Base-by-base conservation (phyloP, 2,329 filamentous ascomycete genomes). In the Aureobasidium mangrovei region DNA sequence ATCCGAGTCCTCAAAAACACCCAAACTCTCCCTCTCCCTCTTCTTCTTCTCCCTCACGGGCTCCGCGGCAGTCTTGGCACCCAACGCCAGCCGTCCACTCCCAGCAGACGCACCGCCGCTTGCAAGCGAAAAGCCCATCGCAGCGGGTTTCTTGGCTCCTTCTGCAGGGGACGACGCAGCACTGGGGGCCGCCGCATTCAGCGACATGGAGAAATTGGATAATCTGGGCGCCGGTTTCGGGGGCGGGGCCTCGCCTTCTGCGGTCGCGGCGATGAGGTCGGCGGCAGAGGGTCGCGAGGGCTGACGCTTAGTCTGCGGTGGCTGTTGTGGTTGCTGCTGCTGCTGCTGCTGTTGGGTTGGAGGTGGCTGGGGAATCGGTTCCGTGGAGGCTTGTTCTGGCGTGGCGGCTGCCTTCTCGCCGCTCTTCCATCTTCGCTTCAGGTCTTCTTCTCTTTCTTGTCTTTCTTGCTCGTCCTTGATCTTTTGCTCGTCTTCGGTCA, bases 1-100 rank as follows among this genome's bases (percentile, higher is more conserved):
- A 60, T 86, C 86, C 4, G 84, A 86, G 67, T 86, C 85, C 8
- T 85, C 87, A 79, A 93, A 94, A 87, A 93, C 91, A 65, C 93
- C 88, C 38, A 52, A 42, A 10, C 61, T 86, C 86, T 87, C 61
- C 83, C 82, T 69, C 88, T 85, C 58, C 85, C 78, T 64, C 80
- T 85, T 61, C 79, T 74, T 59, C 18, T 18, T 18, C 18, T 18
- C 18, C 74, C 64, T 55, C 65, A 57, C 57, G 67, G 69, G 44
- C 62, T 63, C 44, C 39, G 28, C 33, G 24, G 53, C 54, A 2
- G 38, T 10, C 9, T 42, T 36, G 18, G 8, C 31, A 33, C 31
- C 35, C 2, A 36, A 9, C 38, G 39, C 33, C 10, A 36, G 7
- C 4, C 26, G n/a, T 24, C 38, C 38, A 8, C 26, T 52, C 12